Percentiles rank a stretch among this genome's conserved stretches.
These are phyloP conservation scores for Saccharomyces hybrid DNA, from an alignment of 1,139 yeast species.

Conservation along the genomic window DNA sequence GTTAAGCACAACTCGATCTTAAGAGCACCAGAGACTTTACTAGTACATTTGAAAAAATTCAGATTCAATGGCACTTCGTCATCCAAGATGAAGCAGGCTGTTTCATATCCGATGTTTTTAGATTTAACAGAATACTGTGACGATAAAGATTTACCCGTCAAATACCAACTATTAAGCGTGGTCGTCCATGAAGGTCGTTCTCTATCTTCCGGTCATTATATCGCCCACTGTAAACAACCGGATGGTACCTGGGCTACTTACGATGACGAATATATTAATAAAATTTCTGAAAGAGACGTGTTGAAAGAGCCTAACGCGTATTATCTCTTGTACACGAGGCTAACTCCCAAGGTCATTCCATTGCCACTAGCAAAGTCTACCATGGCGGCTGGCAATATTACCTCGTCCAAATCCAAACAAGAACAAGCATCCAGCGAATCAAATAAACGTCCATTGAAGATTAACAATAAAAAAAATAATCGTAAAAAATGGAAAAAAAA, in stretches of 20 bases:
- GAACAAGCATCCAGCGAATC: constrained; percentile 7
- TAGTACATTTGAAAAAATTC: constrained; percentile 82
- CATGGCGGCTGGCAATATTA: not conserved
- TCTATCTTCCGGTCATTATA: constrained; percentile 86
- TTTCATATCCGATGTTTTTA: constrained; percentile 67
- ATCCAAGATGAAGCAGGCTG: constrained; percentile 81
- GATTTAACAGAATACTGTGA: constrained; percentile 55
- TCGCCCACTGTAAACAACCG: constrained; percentile 86
- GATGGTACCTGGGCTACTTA: constrained; percentile 88
- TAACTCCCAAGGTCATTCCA: constrained; percentile 43
- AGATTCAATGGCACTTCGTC: constrained; percentile 73
- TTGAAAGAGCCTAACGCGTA: constrained; percentile 83
- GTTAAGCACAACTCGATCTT: constrained; percentile 66
- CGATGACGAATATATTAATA: constrained; percentile 83
- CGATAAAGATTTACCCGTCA: constrained; percentile 39
- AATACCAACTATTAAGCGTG: constrained; percentile 73
- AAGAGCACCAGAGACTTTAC: constrained; percentile 79
- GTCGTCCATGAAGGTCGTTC: constrained; percentile 94
- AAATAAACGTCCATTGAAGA: constrained; percentile 6
- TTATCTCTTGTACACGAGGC: constrained; percentile 72
- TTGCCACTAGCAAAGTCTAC: constrained; percentile 1
- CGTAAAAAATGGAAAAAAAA: constrained; percentile 20
- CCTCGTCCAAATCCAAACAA: constrained; percentile 4
- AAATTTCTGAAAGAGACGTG: constrained; percentile 64
- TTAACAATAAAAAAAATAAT: constrained; percentile 8